Evolutionary conservation across 2,329 filamentous ascomycete genomes (phyloP), one percentile per base, ranked within the genome.

Genomic region (Fusarium nygamai): DNA sequence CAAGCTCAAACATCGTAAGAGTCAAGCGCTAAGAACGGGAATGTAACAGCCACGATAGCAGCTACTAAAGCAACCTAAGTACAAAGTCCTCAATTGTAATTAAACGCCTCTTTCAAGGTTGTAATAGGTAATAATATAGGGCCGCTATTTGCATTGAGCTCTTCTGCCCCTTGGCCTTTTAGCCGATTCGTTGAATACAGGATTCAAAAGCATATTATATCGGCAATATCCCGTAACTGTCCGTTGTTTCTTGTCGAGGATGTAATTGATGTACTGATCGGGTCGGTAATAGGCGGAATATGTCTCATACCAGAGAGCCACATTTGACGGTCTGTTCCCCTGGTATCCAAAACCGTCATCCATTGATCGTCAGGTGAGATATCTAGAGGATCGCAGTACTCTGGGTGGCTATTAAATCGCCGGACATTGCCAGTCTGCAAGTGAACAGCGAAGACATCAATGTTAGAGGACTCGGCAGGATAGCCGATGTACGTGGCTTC

Each of bases 241-340:
- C 84, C 84, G 59, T 88, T 87, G 67, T 88, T 87, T 13, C 86
- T 82, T 5, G 81, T 83, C 1, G 84, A 85, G 0, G 84, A 79
- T 5, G 79, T 78, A 0, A 79, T 80, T 2, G 80, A 78, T 0
- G 74, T 76, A 6, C 76, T 72, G 34, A 84, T 64, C 1, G 84
- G 48, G 54, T 86, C 84, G 12, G 79, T 81, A 1, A 87, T 20
- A 0, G 85, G 84, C 1, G 85, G 85, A 2, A 87, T 76, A 4
- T 77, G 61, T 24, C 84, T 83, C 81, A 87, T 81, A 16, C 81
- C 80, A 2, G 81, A 71, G 47, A 83, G 72, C 59, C 77, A 87
- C 82, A 85, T 85, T 64, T 84, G 82, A 8, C 85, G 81, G 16
- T 80, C 68, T 0, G 78, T 82, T 6, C 81, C 83, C 9, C 85